A percentile compares a stretch with the other conserved stretches of the same genome.
Evolutionary conservation across 169 alveolate species (phyloP).

Genomic region (Cryptosporidium felis): DNA sequence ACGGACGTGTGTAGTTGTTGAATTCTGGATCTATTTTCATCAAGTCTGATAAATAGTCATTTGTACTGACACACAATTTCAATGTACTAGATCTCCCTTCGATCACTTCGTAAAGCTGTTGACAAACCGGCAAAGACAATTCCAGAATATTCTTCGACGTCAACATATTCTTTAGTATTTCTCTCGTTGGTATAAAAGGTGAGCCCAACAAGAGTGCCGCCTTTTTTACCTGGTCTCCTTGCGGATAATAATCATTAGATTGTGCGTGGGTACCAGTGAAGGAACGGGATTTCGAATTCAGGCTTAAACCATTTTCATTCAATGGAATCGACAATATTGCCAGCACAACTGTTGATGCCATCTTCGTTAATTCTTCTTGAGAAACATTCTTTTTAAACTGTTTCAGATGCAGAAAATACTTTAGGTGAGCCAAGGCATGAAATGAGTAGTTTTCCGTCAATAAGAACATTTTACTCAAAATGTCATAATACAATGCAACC

Average conservation of each 20-base stretch:
- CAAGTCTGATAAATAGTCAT: slow-evolving; percentile 67
- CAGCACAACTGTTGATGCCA: slow-evolving; percentile 85
- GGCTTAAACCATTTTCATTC: slow-evolving; percentile 8
- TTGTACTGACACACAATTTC: slow-evolving; percentile 69
- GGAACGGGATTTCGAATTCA: slow-evolving; percentile 22
- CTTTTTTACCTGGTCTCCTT: slow-evolving; percentile 81
- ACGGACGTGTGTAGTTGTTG: slow-evolving; percentile 77
- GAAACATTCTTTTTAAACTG: slow-evolving; percentile 84
- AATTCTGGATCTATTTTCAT: slow-evolving; percentile 61
- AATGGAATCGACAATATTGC: slow-evolving; percentile 85
- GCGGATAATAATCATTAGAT: background rate
- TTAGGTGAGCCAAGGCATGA: slow-evolving; percentile 91
- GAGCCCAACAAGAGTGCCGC: slow-evolving; percentile 85
- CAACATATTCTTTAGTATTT: slow-evolving; percentile 81
- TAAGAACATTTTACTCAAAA: slow-evolving; percentile 89
- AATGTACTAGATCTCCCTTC: slow-evolving; percentile 79
- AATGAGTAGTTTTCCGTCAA: slow-evolving; percentile 91
- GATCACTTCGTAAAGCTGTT: slow-evolving; percentile 80
- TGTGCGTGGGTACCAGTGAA: background rate
- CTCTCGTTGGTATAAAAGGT: slow-evolving; percentile 85
- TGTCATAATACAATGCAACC: slow-evolving; percentile 90
- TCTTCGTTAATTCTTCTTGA: slow-evolving; percentile 78
- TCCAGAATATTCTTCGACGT: slow-evolving; percentile 79
- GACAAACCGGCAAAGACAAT: slow-evolving; percentile 79
- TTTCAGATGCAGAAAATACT: slow-evolving; percentile 83